Percentiles rank a stretch among this genome's conserved stretches.
Evolutionary conservation across 768 basidiomycete species (phyloP).

Genomic region (Pleurotus cornucopiae): DNA sequence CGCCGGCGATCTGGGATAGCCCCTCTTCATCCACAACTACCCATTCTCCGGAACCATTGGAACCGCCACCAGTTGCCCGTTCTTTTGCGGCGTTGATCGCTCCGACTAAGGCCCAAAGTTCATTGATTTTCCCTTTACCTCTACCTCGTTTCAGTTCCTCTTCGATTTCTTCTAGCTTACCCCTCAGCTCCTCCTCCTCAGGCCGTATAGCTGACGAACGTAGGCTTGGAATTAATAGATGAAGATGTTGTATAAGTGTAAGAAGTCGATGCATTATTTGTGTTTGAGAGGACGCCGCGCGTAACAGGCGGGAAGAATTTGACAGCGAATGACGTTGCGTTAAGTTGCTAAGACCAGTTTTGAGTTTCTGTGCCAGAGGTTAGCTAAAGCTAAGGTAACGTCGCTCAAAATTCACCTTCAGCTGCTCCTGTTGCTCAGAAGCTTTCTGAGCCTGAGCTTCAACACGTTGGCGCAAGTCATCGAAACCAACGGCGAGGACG

Average conservation of each 20-base stretch:
- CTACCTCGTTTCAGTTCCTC: conserved; percentile 58
- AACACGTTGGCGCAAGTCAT: conserved; percentile 74
- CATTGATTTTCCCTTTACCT: conserved; percentile 70
- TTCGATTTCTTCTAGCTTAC: conserved; percentile 67
- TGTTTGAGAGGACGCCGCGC: conserved; percentile 57
- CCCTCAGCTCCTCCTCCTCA: conserved; percentile 76
- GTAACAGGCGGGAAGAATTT: conserved; percentile 63
- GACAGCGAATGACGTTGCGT: conserved; percentile 59
- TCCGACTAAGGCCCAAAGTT: conserved; percentile 82
- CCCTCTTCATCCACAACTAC: conserved; percentile 87
- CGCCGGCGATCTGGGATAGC: conserved; percentile 70
- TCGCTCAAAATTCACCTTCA: conserved; percentile 39
- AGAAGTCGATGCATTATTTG: conserved; percentile 71
- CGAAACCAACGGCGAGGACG: conserved; percentile 76
- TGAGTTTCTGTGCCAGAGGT: conserved; percentile 47
- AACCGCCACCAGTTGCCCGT: conserved; percentile 33
- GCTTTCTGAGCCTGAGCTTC: conserved; percentile 71
- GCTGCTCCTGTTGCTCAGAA: conserved; percentile 59
- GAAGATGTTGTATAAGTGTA: conserved; percentile 67
- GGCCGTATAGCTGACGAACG: conserved; percentile 71
- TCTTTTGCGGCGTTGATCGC: conserved; percentile 63
- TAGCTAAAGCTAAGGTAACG: neutral
- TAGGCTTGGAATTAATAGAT: conserved; percentile 73
- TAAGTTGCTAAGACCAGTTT: conserved; percentile 57
- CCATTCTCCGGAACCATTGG: conserved; percentile 52